Evolutionary conservation across 106 monocot species (phyloP).

Genomic region (Dioscorea zingiberensis): DNA sequence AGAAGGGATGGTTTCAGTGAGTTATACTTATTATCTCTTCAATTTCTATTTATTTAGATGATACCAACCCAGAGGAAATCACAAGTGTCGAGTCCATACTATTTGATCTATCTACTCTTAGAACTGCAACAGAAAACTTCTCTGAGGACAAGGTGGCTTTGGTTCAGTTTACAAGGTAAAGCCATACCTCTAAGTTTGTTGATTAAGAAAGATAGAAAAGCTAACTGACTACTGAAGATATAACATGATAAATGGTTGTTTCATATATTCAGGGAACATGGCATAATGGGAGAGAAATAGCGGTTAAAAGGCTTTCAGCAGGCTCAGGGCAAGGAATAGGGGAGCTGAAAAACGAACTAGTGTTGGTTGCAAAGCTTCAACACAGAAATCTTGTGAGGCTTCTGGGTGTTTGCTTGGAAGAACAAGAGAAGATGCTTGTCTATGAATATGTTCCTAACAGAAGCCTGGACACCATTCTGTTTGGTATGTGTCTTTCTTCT

Average conservation of each 20-base stretch:
- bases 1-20: too few species aligned
- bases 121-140: not conserved
- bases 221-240: too few species aligned
- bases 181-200: not conserved
- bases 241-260: too few species aligned
- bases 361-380: not conserved
- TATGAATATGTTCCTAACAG: not conserved
- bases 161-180: constrained; percentile 3
- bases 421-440: not conserved
- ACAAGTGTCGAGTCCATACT: not conserved
- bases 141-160: constrained; percentile 2
- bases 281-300: not conserved
- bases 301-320: constrained; percentile 1
- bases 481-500: not conserved
- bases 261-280: not conserved
- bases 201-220: not conserved
- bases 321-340: not conserved
- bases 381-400: not conserved
- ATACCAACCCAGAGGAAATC: not conserved
- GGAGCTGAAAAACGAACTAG: not conserved
- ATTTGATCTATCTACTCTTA: constrained; percentile 1
- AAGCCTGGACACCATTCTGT: not conserved
- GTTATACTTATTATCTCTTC: too few species aligned
- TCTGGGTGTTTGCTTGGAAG: not conserved
- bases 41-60: not conserved